Evolutionary conservation across 2,329 filamentous ascomycete species (phyloP).

Genomic region (Pseudogymnoascus destructans): DNA sequence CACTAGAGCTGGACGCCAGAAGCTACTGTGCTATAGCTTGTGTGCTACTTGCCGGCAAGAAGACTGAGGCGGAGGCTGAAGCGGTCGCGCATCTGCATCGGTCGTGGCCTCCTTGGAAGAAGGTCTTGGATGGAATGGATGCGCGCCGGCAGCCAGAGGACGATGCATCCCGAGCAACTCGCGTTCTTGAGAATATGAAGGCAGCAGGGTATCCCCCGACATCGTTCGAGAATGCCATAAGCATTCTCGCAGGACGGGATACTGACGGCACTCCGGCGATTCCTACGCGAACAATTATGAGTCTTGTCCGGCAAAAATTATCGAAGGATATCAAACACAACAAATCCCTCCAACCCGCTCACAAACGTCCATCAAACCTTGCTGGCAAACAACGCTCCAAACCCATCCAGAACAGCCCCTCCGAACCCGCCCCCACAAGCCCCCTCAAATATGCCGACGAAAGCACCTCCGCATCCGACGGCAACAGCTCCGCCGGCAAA

Average conservation of each 20-base stretch:
- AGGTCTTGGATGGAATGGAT: conserved; percentile 45
- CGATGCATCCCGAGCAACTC: conserved; percentile 39
- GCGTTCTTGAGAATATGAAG: conserved; percentile 40
- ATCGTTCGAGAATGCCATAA: conserved; percentile 36
- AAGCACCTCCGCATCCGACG: background rate
- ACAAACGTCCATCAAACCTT: background rate
- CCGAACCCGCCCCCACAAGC: background rate
- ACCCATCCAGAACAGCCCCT: background rate
- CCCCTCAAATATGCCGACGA: background rate
- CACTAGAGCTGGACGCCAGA: conserved; percentile 36
- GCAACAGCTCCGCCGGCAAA: background rate
- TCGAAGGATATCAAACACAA: background rate
- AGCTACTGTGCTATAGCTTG: conserved; percentile 42
- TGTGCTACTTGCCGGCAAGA: conserved; percentile 41
- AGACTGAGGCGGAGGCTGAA: conserved; percentile 37
- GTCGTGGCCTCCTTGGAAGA: conserved; percentile 48
- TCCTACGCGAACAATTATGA: conserved; percentile 34
- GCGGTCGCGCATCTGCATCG: conserved; percentile 36
- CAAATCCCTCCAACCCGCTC: background rate
- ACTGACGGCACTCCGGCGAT: conserved; percentile 42
- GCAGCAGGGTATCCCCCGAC: conserved; percentile 39
- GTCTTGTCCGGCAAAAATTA: background rate
- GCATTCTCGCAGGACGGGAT: conserved; percentile 40
- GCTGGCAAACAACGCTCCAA: background rate
- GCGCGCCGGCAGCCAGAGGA: conserved; percentile 38